Conservation (phyloP, 139 green algal genomes). For the Nannochloris sp. region DNA sequence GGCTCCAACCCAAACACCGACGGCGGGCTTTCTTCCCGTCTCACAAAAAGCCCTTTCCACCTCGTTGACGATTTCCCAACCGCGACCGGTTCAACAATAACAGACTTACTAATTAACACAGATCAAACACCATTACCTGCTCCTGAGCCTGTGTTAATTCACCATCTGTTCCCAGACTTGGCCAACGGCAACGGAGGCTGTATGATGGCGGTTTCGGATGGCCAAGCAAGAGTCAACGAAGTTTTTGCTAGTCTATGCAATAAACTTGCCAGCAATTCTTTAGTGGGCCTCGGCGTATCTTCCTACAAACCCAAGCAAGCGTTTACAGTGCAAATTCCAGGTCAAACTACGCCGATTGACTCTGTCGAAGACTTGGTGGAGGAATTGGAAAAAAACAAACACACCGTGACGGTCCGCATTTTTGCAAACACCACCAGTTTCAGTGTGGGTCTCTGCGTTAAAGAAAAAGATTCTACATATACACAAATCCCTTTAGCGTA, state of each 20-base stretch:
- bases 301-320: neutral
- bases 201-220: neutral
- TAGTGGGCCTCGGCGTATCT: neutral
- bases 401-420: neutral
- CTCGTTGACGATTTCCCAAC: neutral
- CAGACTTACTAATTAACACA: no score
- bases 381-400: slow-evolving; percentile 3
- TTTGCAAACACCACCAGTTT: slow-evolving; percentile 13
- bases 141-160: neutral
- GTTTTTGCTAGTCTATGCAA: slow-evolving; percentile 11
- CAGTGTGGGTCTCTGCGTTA: neutral
- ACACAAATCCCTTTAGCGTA: slow-evolving; percentile 15
- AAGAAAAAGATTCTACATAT: neutral
- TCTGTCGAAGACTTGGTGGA: slow-evolving; percentile 3
- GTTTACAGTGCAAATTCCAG: neutral
- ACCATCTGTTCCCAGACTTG: slow-evolving; percentile 6
- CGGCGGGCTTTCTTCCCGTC: neutral
- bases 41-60: neutral
- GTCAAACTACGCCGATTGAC: neutral
- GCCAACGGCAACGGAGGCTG: slow-evolving; percentile 9
- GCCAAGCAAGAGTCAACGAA: neutral
- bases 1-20: neutral
- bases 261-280: slow-evolving; percentile 6
- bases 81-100: no score
- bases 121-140: no score